phyloP scores from a whole-genome alignment of 768 basidiomycete species.

The Leccinum uliginosum region DNA sequence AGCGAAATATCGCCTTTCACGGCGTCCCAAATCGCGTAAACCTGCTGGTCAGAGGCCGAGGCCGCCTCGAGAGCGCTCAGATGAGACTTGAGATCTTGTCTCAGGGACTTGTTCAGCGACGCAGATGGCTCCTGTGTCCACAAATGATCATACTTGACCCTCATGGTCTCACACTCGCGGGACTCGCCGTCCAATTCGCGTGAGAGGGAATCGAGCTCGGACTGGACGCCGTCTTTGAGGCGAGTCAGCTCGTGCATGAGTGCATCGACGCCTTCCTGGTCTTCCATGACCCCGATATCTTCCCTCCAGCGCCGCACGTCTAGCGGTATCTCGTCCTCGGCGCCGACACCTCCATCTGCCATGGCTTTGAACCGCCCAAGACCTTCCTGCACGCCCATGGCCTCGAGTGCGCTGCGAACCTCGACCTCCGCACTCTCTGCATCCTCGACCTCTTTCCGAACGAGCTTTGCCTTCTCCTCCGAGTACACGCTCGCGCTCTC shows the following conservation, averaged over 20 bases:
- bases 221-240: conserved; percentile 53
- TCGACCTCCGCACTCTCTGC: conserved; percentile 82
- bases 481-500: conserved; percentile 96
- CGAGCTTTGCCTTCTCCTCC: conserved; percentile 95
- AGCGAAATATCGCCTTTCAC: conserved; percentile 61
- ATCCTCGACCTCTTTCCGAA: conserved; percentile 83
- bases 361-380: conserved; percentile 66
- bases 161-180: conserved; percentile 81
- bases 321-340: conserved; percentile 62
- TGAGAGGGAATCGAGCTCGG: conserved; percentile 58
- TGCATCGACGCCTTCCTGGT: conserved; percentile 60
- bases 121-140: conserved; percentile 88
- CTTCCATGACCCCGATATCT: conserved; percentile 68
- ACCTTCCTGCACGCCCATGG: conserved; percentile 72
- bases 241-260: conserved; percentile 55
- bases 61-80: conserved; percentile 71
- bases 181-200: conserved; percentile 78
- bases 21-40: conserved; percentile 66
- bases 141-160: conserved; percentile 80
- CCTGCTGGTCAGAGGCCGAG: conserved; percentile 71
- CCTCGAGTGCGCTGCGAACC: conserved; percentile 72
- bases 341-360: conserved; percentile 57
- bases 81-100: conserved; percentile 79
- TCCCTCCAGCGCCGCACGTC: conserved; percentile 72
- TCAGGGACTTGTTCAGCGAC: conserved; percentile 59